Evolutionary conservation across 257 asterid genomes (phyloP), one percentile per base, ranked within the genome.

Genomic region (Ilex aquifolium): DNA sequence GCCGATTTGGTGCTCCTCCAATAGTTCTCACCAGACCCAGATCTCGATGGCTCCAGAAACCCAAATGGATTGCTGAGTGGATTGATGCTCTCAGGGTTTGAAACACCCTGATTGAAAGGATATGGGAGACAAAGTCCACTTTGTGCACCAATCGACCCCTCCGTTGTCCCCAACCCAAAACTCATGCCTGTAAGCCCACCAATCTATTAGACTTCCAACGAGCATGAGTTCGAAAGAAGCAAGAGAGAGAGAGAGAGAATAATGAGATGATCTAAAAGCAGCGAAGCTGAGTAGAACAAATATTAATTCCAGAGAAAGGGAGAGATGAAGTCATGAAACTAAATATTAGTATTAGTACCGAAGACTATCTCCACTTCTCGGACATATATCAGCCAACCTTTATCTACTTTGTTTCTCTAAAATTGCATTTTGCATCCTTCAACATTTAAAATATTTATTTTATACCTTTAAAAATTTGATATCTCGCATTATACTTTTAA

Each of bases 1-100:
- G 67, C 59, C 0, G 59, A 31, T 61, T 75, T 79, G 21, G 36
- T 49, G 1, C 49, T 14, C 64, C 78, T 67, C 80, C 69, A 72
- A 15, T 31, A 17, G 11, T 62, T 69, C 31, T 69, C 46, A 57
- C 57, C 56, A 49, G 64, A n/a, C 27, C 68, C 72, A 66, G 84
- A 75, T 79, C 79, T 79, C 66, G 72, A 68, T 40, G 46, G 72
- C 57, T 74, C 74, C 48, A 69, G 48, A 27, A 17, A 36, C 65
- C 69, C 74, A 71, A 79, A 71, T 79, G 81, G 81, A 60, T 59
- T 52, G 32, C 50, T 56, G 32, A 44, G 52, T 17, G 13, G 52
- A 29, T 17, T n/a, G 66, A 21, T 30, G 48, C 51, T 66, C 61
- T 60, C 72, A 2, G 66, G 64, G 44, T 61, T 74, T 4, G 63